Evolutionary conservation across 164 flowering plant genomes (phyloP).

Genomic region (Protea cynaroides): DNA sequence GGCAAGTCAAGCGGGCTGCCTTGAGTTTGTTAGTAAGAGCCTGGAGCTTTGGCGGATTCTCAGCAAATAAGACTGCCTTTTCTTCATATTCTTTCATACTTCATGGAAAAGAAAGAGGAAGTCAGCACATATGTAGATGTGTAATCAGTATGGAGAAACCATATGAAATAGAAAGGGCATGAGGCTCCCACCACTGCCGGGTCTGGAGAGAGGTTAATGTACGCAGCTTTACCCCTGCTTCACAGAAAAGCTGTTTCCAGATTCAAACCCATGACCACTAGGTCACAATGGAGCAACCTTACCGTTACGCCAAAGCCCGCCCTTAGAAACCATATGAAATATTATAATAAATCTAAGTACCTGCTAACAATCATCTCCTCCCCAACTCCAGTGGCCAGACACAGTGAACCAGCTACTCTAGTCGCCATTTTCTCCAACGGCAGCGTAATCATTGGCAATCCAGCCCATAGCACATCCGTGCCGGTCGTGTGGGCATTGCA

Average conservation of each 20-base stretch:
- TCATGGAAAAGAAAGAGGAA: not conserved
- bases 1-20: slow-evolving; percentile 73
- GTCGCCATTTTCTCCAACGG: slow-evolving; percentile 99
- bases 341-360: slow-evolving; percentile 22
- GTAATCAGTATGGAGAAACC: not conserved
- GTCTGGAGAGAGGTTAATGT: too few species aligned
- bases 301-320: too few species aligned
- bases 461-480: slow-evolving; percentile 97
- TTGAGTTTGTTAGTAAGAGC: slow-evolving; percentile 74
- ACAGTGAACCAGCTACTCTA: slow-evolving; percentile 94
- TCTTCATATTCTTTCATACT: slow-evolving; percentile 94
- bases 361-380: slow-evolving; percentile 94
- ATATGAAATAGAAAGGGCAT: not conserved
- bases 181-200: too few species aligned
- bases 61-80: slow-evolving; percentile 73
- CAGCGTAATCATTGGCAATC: slow-evolving; percentile 89
- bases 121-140: not conserved
- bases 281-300: too few species aligned
- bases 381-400: slow-evolving; percentile 90
- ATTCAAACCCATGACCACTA: too few species aligned
- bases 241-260: too few species aligned
- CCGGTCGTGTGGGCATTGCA: slow-evolving; percentile 99
- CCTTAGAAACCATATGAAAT: not conserved
- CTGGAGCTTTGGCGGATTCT: slow-evolving; percentile 66
- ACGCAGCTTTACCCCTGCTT: too few species aligned